Evolutionary conservation across 1,284 basidiomycete genomes (phyloP), one percentile per base, ranked within the genome.

Genomic region (Cryptococcus floricola): DNA sequence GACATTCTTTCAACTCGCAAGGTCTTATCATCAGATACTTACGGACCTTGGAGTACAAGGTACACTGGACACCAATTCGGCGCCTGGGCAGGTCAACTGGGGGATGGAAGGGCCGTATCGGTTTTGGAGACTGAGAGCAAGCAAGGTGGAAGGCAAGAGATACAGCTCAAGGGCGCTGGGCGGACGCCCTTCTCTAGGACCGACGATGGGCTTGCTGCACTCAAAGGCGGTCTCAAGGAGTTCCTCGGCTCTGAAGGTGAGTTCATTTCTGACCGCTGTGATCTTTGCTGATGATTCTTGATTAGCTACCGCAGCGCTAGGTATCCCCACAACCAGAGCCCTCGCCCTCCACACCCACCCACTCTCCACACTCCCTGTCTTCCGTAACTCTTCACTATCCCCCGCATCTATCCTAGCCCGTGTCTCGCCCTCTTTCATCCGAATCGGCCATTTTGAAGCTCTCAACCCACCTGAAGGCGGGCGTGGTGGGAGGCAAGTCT

Each of bases 131-230:
- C 90, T 0, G 85, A 87, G 67, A 85, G 86, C 1, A 71, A 78
- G 5, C 74, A 83, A 1, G 80, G 82, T 19, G 77, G 82, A 2
- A 79, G 81, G 0, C 87, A 86, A 62, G 93, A 98, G 71, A 80
- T 98, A 4, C 95, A 98, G 74, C 83, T 98, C 63, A 98, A 98
- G 71, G 95, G 95, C 0, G 85, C 87, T 1, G 95, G 95, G 0
- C 82, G 95, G 9, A 98, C 95, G 1, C 94, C 95, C 0, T 98
- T 95, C 77, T 91, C 91, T 1, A 83, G 95, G 46, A 80, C 79
- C 44, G 95, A 93, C 1, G 95, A 98, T 74, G 95, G 95, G 0
- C 81, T 98, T 8, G 95, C 95, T 1, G 93, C 96, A 1, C 78
- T 94, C 16, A 85, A 92, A 27, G 93, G 91, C 42, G 93, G 91